Conservation (phyloP, 2,329 filamentous ascomycete genomes). For the Fusarium musae region DNA sequence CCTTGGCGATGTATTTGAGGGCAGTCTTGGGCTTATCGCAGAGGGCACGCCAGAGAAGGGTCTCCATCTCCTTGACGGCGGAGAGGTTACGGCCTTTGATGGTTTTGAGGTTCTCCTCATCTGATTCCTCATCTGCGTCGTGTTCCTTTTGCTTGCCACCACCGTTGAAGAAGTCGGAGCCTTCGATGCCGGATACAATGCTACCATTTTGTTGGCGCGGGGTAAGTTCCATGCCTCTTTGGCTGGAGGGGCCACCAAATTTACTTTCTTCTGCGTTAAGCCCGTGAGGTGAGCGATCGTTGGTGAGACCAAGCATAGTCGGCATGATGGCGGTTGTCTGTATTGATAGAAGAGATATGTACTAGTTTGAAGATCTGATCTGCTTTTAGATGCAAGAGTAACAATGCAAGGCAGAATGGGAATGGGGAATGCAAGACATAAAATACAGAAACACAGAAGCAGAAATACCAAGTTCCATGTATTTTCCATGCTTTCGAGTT, state of each 20-base stretch:
- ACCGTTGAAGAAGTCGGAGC: conserved; percentile 42
- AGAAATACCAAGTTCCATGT: conserved; percentile 21
- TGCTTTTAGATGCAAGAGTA: conserved; percentile 7
- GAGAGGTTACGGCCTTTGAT: conserved; percentile 44
- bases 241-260: conserved; percentile 16
- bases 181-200: conserved; percentile 39
- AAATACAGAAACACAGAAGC: conserved; percentile 11
- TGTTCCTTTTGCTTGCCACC: conserved; percentile 40
- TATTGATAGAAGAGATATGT: not conserved
- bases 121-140: conserved; percentile 38
- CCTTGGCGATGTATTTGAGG: conserved; percentile 44
- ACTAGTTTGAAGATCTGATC: conserved; percentile 3
- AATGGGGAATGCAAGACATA: conserved; percentile 14
- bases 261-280: conserved; percentile 31
- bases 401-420: not conserved
- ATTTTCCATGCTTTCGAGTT: conserved; percentile 39
- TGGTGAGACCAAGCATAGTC: conserved; percentile 44
- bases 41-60: conserved; percentile 45
- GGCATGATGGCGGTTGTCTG: conserved; percentile 38
- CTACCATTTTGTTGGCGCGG: conserved; percentile 17
- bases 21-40: conserved; percentile 46
- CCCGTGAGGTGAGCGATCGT: conserved; percentile 41
- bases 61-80: conserved; percentile 46
- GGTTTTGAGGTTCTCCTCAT: conserved; percentile 44
- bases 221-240: conserved; percentile 39